A percentile compares a stretch with the other conserved stretches of the same genome.
Evolutionary conservation across 2,329 filamentous ascomycete genomes (phyloP).

Genomic region (Aspergillus sergii): DNA sequence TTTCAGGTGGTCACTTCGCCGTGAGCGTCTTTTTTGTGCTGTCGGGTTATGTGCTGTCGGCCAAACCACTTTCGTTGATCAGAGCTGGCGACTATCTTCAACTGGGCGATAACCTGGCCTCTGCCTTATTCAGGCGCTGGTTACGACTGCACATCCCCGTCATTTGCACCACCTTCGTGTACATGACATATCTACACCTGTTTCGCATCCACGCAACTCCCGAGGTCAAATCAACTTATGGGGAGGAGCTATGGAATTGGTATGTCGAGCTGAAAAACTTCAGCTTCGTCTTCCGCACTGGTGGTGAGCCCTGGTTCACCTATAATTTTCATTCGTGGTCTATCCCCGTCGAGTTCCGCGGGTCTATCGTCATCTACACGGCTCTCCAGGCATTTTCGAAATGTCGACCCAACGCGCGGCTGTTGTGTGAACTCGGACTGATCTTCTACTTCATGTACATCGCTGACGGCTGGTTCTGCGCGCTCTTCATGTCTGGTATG

Average conservation of each 20-base stretch:
- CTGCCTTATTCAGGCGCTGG: constrained; percentile 55
- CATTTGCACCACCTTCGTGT: constrained; percentile 58
- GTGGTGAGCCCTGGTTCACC: constrained; percentile 58
- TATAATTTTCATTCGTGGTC: constrained; percentile 66
- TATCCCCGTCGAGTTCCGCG: constrained; percentile 65
- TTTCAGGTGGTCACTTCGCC: constrained; percentile 64
- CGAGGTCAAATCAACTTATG: constrained; percentile 44
- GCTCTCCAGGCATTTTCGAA: constrained; percentile 59
- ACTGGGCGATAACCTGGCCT: constrained; percentile 49
- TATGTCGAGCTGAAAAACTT: constrained; percentile 67
- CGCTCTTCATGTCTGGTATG: constrained; percentile 65
- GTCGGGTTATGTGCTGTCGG: constrained; percentile 56
- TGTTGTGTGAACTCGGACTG: constrained; percentile 57
- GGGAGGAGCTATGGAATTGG: constrained; percentile 56
- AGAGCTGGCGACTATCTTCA: constrained; percentile 43
- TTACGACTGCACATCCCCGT: constrained; percentile 55
- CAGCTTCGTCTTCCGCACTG: constrained; percentile 65
- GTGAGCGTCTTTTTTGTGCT: constrained; percentile 58
- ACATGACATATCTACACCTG: constrained; percentile 57
- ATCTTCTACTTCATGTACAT: constrained; percentile 70
- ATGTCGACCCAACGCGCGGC: constrained; percentile 56
- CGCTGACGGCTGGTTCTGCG: constrained; percentile 64
- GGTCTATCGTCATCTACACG: constrained; percentile 66
- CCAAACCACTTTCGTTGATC: constrained; percentile 49
- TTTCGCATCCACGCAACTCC: constrained; percentile 52